phyloP scores from a whole-genome alignment of 768 basidiomycete species.

The Boletus sp. region DNA sequence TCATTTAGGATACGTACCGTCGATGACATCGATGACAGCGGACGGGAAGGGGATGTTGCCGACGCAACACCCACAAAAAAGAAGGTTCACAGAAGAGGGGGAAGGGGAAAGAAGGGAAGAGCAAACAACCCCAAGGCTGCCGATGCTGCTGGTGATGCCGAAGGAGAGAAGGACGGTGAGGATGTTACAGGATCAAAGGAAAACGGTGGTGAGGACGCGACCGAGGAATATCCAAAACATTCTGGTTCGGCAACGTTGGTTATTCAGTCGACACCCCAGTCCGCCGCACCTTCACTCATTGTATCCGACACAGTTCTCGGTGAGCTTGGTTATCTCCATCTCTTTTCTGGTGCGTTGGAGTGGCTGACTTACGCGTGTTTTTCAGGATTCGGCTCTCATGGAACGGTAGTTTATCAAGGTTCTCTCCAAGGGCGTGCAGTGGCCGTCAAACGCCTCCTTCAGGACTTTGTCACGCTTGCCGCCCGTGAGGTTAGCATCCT shows the following conservation, averaged over 20 bases:
- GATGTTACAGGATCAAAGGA: conserved; percentile 36
- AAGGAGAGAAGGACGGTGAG: conserved; percentile 27
- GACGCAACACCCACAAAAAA: conserved; percentile 45
- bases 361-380: conserved; percentile 5
- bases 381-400: conserved; percentile 91
- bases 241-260: conserved; percentile 18
- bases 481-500: conserved; percentile 91
- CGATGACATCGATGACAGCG: conserved; percentile 56
- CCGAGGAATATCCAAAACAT: conserved; percentile 16
- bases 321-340: conserved; percentile 33
- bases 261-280: conserved; percentile 23
- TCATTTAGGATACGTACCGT: conserved; percentile 2
- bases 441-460: conserved; percentile 95
- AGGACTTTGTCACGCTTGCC: conserved; percentile 94
- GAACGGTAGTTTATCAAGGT: conserved; percentile 92
- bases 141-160: conserved; percentile 21
- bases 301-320: conserved; percentile 78
- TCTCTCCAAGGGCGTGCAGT: conserved; percentile 96
- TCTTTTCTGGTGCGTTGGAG: background rate
- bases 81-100: conserved; percentile 37
- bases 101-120: conserved; percentile 54
- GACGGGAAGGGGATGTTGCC: conserved; percentile 46
- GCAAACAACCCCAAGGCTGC: conserved; percentile 30
- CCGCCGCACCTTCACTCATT: conserved; percentile 48
- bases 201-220: conserved; percentile 24